Conservation (phyloP, 2,329 filamentous ascomycete genomes). For the Ophiocordyceps camponoti-saundersi region DNA sequence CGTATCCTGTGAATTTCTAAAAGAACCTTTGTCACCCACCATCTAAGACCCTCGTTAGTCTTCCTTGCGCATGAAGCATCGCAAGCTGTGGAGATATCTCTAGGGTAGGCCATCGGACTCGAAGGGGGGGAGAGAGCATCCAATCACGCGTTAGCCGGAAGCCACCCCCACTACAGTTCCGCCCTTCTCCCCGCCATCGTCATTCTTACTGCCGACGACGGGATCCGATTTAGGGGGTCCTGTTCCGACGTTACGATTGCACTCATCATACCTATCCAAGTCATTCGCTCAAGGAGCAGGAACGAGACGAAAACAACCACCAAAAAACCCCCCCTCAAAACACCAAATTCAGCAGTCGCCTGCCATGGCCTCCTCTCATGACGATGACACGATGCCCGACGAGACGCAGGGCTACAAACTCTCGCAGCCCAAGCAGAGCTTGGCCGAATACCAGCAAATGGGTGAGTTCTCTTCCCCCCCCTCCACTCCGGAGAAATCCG, state of each 20-base stretch:
- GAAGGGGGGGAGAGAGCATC: background rate
- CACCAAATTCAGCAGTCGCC: background rate
- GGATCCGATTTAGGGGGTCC: background rate
- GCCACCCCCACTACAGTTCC: slow-evolving; percentile 5
- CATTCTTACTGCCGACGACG: background rate
- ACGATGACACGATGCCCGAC: slow-evolving; percentile 73
- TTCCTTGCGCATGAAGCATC: background rate
- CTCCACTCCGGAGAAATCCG: too few relatives aligned
- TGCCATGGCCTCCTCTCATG: slow-evolving; percentile 49
- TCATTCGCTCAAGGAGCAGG: too few relatives aligned
- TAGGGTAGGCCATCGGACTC: background rate
- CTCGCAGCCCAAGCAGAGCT: slow-evolving; percentile 87
- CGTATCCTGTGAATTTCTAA: background rate
- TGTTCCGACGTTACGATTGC: background rate
- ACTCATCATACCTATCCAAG: too few relatives aligned
- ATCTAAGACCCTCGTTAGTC: background rate
- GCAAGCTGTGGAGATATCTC: background rate
- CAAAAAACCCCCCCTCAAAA: background rate
- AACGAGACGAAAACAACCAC: too few relatives aligned
- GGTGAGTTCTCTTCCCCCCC: slow-evolving; percentile 43
- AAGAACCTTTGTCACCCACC: background rate
- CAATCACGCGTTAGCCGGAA: slow-evolving; percentile 2
- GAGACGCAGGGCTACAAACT: slow-evolving; percentile 95
- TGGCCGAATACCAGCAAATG: slow-evolving; percentile 87
- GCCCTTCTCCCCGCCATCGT: background rate